Evolutionary conservation across 2,329 filamentous ascomycete species (phyloP).

Genomic region (Pseudogymnoascus sp.): DNA sequence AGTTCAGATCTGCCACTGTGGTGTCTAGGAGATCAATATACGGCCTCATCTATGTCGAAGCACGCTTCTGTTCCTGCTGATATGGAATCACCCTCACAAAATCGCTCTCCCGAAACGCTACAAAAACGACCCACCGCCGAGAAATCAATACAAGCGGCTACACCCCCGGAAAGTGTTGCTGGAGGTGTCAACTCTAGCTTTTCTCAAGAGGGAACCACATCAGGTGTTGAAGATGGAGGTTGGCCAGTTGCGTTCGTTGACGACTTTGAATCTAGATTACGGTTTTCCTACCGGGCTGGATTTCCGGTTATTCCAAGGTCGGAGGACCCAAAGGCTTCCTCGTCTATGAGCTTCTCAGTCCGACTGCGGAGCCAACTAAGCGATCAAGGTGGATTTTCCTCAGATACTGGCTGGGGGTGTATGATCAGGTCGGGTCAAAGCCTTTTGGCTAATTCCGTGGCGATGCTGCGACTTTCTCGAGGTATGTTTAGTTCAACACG

Average conservation of each 20-base stretch:
- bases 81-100: background rate
- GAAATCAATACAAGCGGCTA: conserved; percentile 16
- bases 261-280: conserved; percentile 87
- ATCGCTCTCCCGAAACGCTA: background rate
- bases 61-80: background rate
- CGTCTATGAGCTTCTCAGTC: conserved; percentile 73
- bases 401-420: conserved; percentile 94
- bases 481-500: conserved; percentile 40
- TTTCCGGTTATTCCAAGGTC: conserved; percentile 78
- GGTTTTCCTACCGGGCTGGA: conserved; percentile 91
- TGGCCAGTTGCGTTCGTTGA: conserved; percentile 84
- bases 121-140: conserved; percentile 8
- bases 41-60: conserved; percentile 12
- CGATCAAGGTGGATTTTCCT: conserved; percentile 76
- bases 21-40: conserved; percentile 64
- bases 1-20: conserved; percentile 63
- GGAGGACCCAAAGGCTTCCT: conserved; percentile 59
- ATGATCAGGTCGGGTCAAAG: conserved; percentile 98
- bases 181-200: conserved; percentile 20
- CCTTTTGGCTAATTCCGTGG: conserved; percentile 77
- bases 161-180: conserved; percentile 25
- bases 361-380: conserved; percentile 72
- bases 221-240: conserved; percentile 33
- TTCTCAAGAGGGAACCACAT: conserved; percentile 20
- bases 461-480: conserved; percentile 66